Percentiles rank a stretch among this genome's conserved stretches.
phyloP scores from a whole-genome alignment of 73 alveolate genomes.

The Paramecium tetraurelia region DNA sequence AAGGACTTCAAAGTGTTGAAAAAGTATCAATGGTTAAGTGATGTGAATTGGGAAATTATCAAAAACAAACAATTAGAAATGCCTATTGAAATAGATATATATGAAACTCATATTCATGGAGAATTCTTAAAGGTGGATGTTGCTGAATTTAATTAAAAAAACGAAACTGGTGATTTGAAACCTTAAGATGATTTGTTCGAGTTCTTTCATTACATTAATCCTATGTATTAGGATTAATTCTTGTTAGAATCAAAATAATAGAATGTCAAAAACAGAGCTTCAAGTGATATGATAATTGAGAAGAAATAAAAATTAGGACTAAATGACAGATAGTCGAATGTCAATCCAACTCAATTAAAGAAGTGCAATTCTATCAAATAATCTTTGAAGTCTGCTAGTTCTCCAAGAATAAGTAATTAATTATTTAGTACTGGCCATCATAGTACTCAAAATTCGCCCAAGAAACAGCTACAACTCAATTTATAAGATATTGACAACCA shows the following conservation, averaged over 20 bases:
- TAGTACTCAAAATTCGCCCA: neutral
- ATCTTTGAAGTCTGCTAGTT: neutral
- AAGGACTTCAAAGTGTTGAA: conserved; percentile 23
- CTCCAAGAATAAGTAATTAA: neutral
- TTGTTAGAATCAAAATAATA: neutral
- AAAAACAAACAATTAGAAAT: neutral
- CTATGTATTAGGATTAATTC: neutral
- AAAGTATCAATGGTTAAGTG: conserved; percentile 32
- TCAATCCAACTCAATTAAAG: neutral
- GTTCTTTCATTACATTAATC: neutral
- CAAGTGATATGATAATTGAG: neutral
- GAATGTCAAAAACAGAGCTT: neutral
- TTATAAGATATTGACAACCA: neutral
- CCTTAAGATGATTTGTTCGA: conserved; percentile 27
- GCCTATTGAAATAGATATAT: conserved; percentile 49
- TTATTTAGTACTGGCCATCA: conserved; percentile 7
- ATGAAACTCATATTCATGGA: conserved; percentile 46
- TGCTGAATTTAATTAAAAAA: neutral
- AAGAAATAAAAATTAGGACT: neutral
- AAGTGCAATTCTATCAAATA: neutral
- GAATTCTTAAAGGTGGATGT: conserved; percentile 56
- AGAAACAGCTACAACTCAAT: conserved; percentile 14
- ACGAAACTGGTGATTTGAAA: conserved; percentile 1
- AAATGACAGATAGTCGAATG: neutral
- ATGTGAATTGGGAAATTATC: conserved; percentile 55